Evolutionary conservation across 441 rosid species (phyloP).

Genomic region (Hura crepitans): DNA sequence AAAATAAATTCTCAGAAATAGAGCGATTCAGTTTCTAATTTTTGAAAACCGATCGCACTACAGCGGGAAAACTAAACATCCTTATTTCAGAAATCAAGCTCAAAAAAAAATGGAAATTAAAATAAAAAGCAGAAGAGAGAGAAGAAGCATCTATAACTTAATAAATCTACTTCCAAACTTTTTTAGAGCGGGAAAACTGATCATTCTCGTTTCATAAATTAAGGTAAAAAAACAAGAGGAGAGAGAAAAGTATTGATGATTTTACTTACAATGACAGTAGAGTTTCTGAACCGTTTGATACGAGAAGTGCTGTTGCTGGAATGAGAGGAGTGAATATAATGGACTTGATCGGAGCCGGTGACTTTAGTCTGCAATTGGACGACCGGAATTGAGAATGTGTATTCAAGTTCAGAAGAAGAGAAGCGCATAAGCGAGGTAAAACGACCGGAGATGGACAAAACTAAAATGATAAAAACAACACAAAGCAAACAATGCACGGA

Average conservation of each 20-base stretch:
- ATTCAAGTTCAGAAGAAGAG: slow-evolving; percentile 18
- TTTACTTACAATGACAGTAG: slow-evolving; percentile 17
- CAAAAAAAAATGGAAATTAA: too few relatives aligned
- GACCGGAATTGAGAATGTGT: slow-evolving; percentile 17
- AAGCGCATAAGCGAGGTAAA: background rate
- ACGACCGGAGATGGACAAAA: background rate
- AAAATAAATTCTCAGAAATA: background rate
- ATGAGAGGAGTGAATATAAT: slow-evolving; percentile 12
- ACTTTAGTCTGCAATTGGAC: slow-evolving; percentile 28
- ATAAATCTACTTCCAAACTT: slow-evolving; percentile 2
- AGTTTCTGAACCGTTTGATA: slow-evolving; percentile 19
- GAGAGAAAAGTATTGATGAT: background rate
- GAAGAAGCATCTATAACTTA: background rate
- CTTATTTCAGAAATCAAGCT: background rate
- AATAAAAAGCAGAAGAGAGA: slow-evolving; percentile 4
- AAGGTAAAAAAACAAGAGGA: background rate
- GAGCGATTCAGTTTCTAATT: background rate
- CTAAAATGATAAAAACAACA: background rate
- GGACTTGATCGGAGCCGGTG: slow-evolving; percentile 29
- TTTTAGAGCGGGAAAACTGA: slow-evolving; percentile 10
- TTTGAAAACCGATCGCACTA: background rate
- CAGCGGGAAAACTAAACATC: slow-evolving; percentile 2
- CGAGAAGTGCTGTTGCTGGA: background rate
- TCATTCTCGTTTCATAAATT: background rate
- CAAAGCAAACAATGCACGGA: slow-evolving; percentile 2